Evolutionary conservation across 1,139 yeast genomes (phyloP), one percentile per base, ranked within the genome.

Genomic region (Citeromyces siamensis): DNA sequence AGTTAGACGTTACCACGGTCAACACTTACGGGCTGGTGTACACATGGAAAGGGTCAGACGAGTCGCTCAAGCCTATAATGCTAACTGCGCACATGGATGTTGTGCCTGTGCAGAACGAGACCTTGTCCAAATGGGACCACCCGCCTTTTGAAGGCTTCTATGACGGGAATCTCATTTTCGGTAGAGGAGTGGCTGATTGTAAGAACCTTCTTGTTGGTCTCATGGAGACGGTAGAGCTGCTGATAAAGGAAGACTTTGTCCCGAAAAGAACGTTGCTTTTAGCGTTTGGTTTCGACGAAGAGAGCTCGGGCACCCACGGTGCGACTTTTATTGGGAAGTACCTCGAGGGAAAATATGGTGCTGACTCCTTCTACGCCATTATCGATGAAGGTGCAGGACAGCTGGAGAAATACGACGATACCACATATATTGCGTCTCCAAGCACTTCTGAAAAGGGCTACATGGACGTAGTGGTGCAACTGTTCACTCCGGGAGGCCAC

Each of bases 41-140:
- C 34, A 43, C 46, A 20, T 46, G 48, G 37, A 22, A 38, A 44
- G 94, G 94, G 17, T 50, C 69, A 0, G 58, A 75, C 41, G 34
- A 53, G 4, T 29, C 37, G 10, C 59, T 77, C 47, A 75, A 78
- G 51, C 94, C 94, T 5, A 45, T 77, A 10, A 51, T 83, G 53
- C 59, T 82, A 33, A 68, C 77, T 56, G 86, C 90, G 3, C 95
- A 84, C 54, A 84, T 76, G 52, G 94, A 83, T 51, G 83, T 79
- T 4, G 94, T 84, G 10, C 94, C 94, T 0, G 81, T 82, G n/a
- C 76, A 75, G 47, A 53, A 58, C 20, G 75, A 63, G 17, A 70
- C 84, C 10, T 51, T 67, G 33, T 62, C 53, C 28, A 61, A 66
- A 36, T 83, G 94, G 94, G 64, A 61, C 3, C 66, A 73, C 47